Base-by-base conservation (phyloP, 352 stramenopile genomes). In the Phytophthora melonis region DNA sequence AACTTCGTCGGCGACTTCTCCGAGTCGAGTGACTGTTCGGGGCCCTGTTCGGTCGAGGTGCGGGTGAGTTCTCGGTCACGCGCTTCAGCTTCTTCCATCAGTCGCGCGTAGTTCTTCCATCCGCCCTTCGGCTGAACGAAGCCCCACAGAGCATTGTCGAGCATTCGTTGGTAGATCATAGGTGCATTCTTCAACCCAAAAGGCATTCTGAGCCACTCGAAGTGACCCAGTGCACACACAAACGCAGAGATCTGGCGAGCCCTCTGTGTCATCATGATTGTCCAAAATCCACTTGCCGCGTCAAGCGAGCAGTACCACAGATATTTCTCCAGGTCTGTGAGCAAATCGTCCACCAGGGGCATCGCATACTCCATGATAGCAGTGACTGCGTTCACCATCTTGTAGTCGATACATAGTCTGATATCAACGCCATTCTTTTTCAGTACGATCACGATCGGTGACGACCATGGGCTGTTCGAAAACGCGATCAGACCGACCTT, bases 401-500 rank as follows among this genome's bases (percentile, higher is more conserved):
- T 54, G 47, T 54, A 54, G 14, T 54, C 19, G 14, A 54, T 54
- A 9, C 47, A 54, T n/a, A 54, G 5, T 54, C 47, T 54, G 19
- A 54, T 54, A 27, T 54, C n/a, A 5, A 54, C 47, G 6, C 47
- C 47, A 13, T 54, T 54, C 19, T 54, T 54, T 14, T 54, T 54
- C 47, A 54, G 27, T n/a, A 54, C 47, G 8, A 54, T 54, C n/a
- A 54, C 47, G 6, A 54, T 54, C 0, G 47, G 47, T 5, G 47
- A 54, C 18, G 47, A 6, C 47, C 19, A 54, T 4, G 47, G 47
- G 7, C 47, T 54, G 7, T 25, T 27, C 5, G 47, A 54, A 6
- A 54, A 54, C 0, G 47, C 6, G 7, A 54, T 25, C 52, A 4
- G 23, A 39, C 14, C 41, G n/a, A n/a, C n/a, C n/a, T n/a, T n/a